phyloP scores from a whole-genome alignment of 768 basidiomycete genomes.

The Collybiopsis confluens region DNA sequence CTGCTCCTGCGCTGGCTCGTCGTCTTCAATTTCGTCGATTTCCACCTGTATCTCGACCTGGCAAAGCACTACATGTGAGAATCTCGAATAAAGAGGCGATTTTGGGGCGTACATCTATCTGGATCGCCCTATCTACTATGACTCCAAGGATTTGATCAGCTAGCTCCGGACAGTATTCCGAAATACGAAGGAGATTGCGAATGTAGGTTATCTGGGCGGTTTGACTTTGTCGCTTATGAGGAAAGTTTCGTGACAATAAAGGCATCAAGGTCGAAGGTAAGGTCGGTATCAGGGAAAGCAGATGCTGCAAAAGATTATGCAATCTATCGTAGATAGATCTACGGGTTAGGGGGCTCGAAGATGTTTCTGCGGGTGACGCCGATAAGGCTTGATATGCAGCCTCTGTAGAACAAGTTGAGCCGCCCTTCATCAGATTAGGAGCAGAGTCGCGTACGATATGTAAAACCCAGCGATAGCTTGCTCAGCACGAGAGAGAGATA shows the following conservation, averaged over 20 bases:
- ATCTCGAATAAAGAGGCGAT: background rate
- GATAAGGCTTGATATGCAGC: constrained; percentile 65
- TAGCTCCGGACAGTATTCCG: constrained; percentile 85
- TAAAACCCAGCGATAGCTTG: constrained; percentile 81
- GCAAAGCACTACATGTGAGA: background rate
- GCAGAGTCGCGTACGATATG: constrained; percentile 65
- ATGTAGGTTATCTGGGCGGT: constrained; percentile 84
- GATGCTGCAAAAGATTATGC: constrained; percentile 79
- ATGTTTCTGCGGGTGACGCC: constrained; percentile 55
- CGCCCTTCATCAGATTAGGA: constrained; percentile 1
- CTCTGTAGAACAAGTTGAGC: constrained; percentile 39
- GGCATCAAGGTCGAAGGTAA: constrained; percentile 84
- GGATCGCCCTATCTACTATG: constrained; percentile 90
- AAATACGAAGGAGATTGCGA: constrained; percentile 79
- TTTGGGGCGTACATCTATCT: constrained; percentile 77
- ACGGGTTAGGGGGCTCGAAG: constrained; percentile 70
- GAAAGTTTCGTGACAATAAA: constrained; percentile 80
- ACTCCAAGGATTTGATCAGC: constrained; percentile 79
- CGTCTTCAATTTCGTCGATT: constrained; percentile 83
- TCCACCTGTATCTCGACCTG: constrained; percentile 98
- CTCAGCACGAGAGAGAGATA: constrained; percentile 82
- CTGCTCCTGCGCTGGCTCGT: constrained; percentile 48
- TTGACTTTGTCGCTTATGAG: constrained; percentile 87
- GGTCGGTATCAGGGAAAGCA: constrained; percentile 90
- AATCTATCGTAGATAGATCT: constrained; percentile 81